A percentile compares a stretch with the other conserved stretches of the same genome.
These are phyloP conservation scores for Hypoxylon sp. DNA, from an alignment of 2,329 filamentous ascomycete genomes.

Conservation along the genomic window DNA sequence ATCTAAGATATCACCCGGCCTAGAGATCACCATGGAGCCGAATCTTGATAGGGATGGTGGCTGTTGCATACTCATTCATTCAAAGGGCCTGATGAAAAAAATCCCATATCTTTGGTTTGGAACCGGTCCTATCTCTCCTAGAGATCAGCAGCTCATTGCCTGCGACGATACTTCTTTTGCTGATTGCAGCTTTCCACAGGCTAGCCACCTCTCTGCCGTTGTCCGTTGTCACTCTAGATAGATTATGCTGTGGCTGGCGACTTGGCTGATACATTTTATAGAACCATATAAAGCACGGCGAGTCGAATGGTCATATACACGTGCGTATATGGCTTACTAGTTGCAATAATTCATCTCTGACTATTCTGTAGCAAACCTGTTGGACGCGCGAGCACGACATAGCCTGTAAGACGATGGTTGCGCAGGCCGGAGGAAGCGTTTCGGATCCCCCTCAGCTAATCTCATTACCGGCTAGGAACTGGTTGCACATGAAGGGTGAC, in stretches of 20 bases:
- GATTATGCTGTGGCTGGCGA: background rate
- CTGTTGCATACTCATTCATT: background rate
- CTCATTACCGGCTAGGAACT: background rate
- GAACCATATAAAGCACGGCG: background rate
- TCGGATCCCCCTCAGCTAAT: background rate
- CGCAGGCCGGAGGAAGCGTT: slow-evolving; percentile 20
- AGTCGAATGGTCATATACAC: background rate
- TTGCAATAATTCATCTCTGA: background rate
- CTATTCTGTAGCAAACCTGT: background rate
- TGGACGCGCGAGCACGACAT: slow-evolving; percentile 32
- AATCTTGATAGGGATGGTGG: background rate
- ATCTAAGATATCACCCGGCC: background rate
- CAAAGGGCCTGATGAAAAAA: background rate
- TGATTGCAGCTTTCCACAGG: background rate
- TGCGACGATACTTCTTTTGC: background rate
- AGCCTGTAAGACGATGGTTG: slow-evolving; percentile 30
- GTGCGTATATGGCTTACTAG: background rate
- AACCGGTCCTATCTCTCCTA: background rate
- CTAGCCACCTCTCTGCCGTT: background rate
- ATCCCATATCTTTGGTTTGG: background rate
- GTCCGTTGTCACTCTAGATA: background rate
- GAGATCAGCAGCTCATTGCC: background rate
- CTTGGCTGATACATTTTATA: background rate
- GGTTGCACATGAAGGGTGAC: slow-evolving; percentile 12
- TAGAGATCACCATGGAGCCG: background rate